phyloP scores from a whole-genome alignment of 805 yeast species.

The Pichia gijzeniarum region DNA sequence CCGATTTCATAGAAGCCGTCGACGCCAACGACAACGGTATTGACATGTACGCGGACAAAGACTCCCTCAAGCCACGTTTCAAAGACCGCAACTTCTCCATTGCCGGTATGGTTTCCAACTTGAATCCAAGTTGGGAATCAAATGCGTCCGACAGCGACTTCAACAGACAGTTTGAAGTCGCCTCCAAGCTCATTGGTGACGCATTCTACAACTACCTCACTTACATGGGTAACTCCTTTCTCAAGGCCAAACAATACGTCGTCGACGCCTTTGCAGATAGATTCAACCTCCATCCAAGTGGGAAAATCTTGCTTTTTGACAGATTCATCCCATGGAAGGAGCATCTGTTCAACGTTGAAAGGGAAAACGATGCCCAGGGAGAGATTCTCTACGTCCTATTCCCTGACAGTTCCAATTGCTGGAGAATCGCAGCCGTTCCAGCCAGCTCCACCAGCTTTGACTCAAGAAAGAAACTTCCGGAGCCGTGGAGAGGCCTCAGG shows the following conservation, averaged over 20 bases:
- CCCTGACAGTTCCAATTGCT: slow-evolving; percentile 57
- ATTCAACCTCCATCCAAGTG: slow-evolving; percentile 54
- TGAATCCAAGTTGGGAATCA: slow-evolving; percentile 84
- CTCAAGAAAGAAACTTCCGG: slow-evolving; percentile 83
- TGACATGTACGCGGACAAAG: slow-evolving; percentile 50
- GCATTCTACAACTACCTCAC: slow-evolving; percentile 64
- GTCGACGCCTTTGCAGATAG: slow-evolving; percentile 61
- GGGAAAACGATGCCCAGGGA: slow-evolving; percentile 24
- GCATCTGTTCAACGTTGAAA: slow-evolving; percentile 9
- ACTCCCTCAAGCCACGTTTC: slow-evolving; percentile 54
- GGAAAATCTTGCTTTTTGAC: slow-evolving; percentile 68
- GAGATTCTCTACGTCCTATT: slow-evolving; percentile 70
- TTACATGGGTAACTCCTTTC: slow-evolving; percentile 78
- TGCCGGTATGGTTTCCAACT: slow-evolving; percentile 67
- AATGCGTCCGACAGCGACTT: slow-evolving; percentile 58
- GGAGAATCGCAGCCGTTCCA: slow-evolving; percentile 94
- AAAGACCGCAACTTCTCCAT: slow-evolving; percentile 67
- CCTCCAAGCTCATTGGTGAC: slow-evolving; percentile 77
- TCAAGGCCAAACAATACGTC: slow-evolving; percentile 81
- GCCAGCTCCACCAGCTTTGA: slow-evolving; percentile 70
- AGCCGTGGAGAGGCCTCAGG: slow-evolving; percentile 90
- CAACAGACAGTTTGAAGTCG: slow-evolving; percentile 61
- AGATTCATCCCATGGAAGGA: slow-evolving; percentile 90
- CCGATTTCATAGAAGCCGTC: slow-evolving; percentile 80
- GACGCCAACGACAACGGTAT: slow-evolving; percentile 98